Base-by-base conservation (phyloP, 139 green algal genomes). In the Tetraselmis chui region DNA sequence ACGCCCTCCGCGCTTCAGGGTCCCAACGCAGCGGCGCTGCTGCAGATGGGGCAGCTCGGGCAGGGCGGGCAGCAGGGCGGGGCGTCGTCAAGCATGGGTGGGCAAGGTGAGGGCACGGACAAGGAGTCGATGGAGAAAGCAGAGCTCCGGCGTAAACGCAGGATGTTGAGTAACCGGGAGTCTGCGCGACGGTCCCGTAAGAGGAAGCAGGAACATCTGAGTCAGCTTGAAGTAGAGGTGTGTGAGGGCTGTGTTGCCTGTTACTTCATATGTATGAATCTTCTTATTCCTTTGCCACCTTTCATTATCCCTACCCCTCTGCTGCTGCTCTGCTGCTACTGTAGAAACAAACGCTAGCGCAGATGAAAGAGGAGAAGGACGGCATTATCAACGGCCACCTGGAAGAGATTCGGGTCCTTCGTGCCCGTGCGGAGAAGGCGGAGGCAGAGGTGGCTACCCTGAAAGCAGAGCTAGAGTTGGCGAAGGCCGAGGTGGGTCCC, bases 101-200 rank as follows among this genome's bases (percentile, higher is more conserved):
- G n/a, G n/a, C n/a, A n/a, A n/a, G n/a, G n/a, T n/a, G n/a, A n/a
- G n/a, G n/a, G n/a, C n/a, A 67, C 18, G 45, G 45, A 67, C 45
- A 32, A 32, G 23, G 75, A 30, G 28, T 79, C 75, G 28, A 30
- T 30, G 75, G 75, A 30, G 28, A 30, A 30, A 11, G 75, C 75
- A 22, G 75, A 79, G 75, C 75, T 32, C 5, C 45, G 45, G 11
- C 45, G 45, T 18, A 67, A 67, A 18, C 45, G 81, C 77, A 89
- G 94, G 80, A 97, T 98, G 94, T 79, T 97, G 75, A 94, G 88
- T 45, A 98, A 98, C 80, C 88, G 94, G 1, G 94, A 98, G 87
- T 96, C 91, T 45, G 94, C 94, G 2, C 84, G 94, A 30, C 88
- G 94, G 11, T 97, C 92, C 0, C 81, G 94, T 0, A 88, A 89